These are phyloP conservation scores for Protomyces pachydermus DNA, from an alignment of 1,139 yeast genomes.

Conservation along the genomic window DNA sequence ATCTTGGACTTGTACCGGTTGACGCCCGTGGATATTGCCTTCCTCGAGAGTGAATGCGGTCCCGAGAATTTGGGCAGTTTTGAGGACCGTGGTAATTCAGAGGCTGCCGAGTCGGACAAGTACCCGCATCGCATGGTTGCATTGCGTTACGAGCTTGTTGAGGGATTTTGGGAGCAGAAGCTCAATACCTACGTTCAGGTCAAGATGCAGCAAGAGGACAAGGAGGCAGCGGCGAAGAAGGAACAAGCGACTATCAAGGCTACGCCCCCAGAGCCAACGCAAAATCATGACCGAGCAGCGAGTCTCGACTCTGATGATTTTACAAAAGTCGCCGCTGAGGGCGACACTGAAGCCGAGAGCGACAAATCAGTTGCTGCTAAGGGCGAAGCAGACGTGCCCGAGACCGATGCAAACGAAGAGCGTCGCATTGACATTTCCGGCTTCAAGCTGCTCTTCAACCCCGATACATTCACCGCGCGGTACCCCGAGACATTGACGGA, in stretches of 20 bases:
- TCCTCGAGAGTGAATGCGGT: slow-evolving; percentile 48
- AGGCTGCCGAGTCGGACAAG: slow-evolving; percentile 40
- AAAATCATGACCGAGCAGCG: neutral
- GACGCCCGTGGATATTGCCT: slow-evolving; percentile 77
- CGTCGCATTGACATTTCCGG: slow-evolving; percentile 30
- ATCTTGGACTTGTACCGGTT: slow-evolving; percentile 77
- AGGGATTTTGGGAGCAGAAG: slow-evolving; percentile 79
- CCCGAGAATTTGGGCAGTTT: neutral
- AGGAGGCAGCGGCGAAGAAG: slow-evolving; percentile 28
- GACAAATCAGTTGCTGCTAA: slow-evolving; percentile 3
- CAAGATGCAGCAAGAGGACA: slow-evolving; percentile 35
- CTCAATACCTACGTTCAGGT: slow-evolving; percentile 49
- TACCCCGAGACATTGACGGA: slow-evolving; percentile 38
- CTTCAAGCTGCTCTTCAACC: slow-evolving; percentile 57
- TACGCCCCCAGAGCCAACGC: neutral
- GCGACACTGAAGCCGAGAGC: slow-evolving; percentile 13
- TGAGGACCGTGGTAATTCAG: slow-evolving; percentile 41
- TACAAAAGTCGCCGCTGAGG: slow-evolving; percentile 9
- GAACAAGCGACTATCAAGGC: slow-evolving; percentile 23
- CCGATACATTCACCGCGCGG: slow-evolving; percentile 61
- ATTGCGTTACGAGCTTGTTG: slow-evolving; percentile 81
- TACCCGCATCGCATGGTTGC: slow-evolving; percentile 81
- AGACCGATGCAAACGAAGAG: slow-evolving; percentile 26
- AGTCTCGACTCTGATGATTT: slow-evolving; percentile 15
- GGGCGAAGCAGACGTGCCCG: slow-evolving; percentile 1